Base-by-base conservation (phyloP, 345 rosid genomes). In the Salix suchowensis region DNA sequence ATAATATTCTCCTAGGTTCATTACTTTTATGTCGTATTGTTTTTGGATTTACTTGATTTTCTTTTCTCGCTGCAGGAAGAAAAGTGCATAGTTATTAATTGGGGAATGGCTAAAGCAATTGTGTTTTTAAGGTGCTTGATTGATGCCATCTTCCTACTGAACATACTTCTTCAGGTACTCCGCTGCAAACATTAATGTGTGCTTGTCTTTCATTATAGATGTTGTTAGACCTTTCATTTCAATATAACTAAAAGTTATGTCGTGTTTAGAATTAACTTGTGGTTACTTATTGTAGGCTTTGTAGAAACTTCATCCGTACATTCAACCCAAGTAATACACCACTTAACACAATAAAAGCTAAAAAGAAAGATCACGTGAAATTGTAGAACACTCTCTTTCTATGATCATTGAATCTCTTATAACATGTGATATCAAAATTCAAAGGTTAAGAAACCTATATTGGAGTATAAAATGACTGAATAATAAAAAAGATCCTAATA, bases 161-260 rank as follows among this genome's bases (percentile, higher is more conserved):
- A 93, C 88, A 90, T 93, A 65, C 85, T 93, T 78, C 93, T 95
- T 84, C 97, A 95, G 97, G 97, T 95, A 78, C 36, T 46, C 65
- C 34, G 26, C 64, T 65, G 46, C 62, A 40, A 23, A 34, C 12
- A 39, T 69, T 68, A 18, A 18, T 72, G 5, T 19, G 7, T 39
- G 46, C 48, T 82, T 42, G 71, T 75, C n/a, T 73, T 68, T 62
- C 18, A 30, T 21, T 64, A 12, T 72, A 44, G 23, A 1, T 15
- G 13, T 8, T 48, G 26, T 71, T 46, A 26, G 19, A 21, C 37
- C 21, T 37, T 14, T 54, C 12, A 19, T 73, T 44, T 55, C 5
- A 26, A 36, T 48, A 3, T 23, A 19, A 8, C 71, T 55, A 10
- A 52, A 13, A 40, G 21, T 21, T 23, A 40, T 50, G 60, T 73